Base-by-base conservation (phyloP, 805 yeast genomes). In the Myxozyma lipomycoides region DNA sequence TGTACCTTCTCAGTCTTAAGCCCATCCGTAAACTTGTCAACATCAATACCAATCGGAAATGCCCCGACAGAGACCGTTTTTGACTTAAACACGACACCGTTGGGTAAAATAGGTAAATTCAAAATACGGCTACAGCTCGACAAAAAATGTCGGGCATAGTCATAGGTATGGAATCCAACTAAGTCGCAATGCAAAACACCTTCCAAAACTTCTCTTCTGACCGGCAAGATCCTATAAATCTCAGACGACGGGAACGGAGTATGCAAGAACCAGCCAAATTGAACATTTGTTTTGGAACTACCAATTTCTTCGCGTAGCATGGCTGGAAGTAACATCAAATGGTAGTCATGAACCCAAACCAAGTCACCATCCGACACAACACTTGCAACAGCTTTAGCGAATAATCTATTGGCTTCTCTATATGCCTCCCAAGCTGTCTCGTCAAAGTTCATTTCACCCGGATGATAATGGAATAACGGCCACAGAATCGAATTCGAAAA, bases 381-480 rank as follows among this genome's bases (percentile, higher is more conserved):
- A 19, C 76, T 70, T 9, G 86, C 81, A 51, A 93, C 81, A 37
- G 77, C 83, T 35, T 78, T 73, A 10, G 96, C 93, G 72, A 93
- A 93, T 53, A 78, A 73, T 51, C 82, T 72, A 66, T 93, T 93
- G 4, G 98, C 98, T 66, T 88, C 93, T 49, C 88, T 85, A 67
- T 93, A 93, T 1, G 98, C 98, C 47, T 90, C 90, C 98, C 98
- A 93, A 1, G 97, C 96, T 55, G 80, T 81, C 67, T 93, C 98
- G 69, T 93, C 98, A 64, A 93, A 93, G 66, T 87, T 90, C 85
- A 95, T 93, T 68, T 95, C 98, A 55, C 98, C 98, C 0, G 99
- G 98, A 66, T 93, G 98, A 70, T 93, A 93, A 68, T 93, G 99
- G 73, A 93, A 93, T 55, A 95, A 71, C 1, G 99, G 99, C 99